Percentiles rank a stretch among this genome's conserved stretches.
These are phyloP conservation scores for Paecilomyces variotii DNA, from an alignment of 2,329 filamentous ascomycete species.

Conservation along the genomic window DNA sequence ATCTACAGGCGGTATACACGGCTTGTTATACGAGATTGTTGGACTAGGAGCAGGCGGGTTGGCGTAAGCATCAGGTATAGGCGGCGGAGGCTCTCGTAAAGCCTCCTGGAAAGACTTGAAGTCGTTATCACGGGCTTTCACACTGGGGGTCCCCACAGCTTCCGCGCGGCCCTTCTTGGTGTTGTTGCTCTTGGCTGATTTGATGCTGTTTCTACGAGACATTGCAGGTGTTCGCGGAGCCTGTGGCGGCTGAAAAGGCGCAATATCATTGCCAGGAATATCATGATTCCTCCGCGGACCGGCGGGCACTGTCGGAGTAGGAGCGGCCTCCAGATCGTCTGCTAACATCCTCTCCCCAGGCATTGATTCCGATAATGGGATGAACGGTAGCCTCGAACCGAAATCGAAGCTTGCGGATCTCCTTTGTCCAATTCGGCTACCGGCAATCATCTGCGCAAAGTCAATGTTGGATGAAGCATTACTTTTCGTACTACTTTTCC, in stretches of 20 bases:
- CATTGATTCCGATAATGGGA: constrained; percentile 13
- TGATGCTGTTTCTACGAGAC: constrained; percentile 36
- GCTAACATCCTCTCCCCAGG: constrained; percentile 15
- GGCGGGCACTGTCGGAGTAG: constrained; percentile 73
- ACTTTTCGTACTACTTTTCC: constrained; percentile 59
- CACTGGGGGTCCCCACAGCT: constrained; percentile 29
- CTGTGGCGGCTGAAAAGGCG: constrained; percentile 13
- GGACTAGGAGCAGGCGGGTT: constrained; percentile 48
- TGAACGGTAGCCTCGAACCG: constrained; percentile 26
- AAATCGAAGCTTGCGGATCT: constrained; percentile 41
- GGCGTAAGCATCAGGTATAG: constrained; percentile 31
- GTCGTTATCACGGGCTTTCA: constrained; percentile 24
- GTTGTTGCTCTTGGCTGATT: constrained; percentile 32
- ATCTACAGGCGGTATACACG: constrained; percentile 31
- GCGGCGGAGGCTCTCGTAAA: constrained; percentile 28
- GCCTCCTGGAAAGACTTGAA: constrained; percentile 17
- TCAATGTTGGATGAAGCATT: constrained; percentile 74
- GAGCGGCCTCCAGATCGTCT: constrained; percentile 69
- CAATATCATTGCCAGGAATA: constrained; percentile 25
- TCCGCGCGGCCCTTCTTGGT: constrained; percentile 30
- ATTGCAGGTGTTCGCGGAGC: constrained; percentile 24
- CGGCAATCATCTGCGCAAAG: constrained; percentile 44
- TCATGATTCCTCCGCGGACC: constrained; percentile 58
- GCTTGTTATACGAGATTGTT: constrained; percentile 45
- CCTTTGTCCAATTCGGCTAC: constrained; percentile 25